Evolutionary conservation across 2,329 filamentous ascomycete genomes (phyloP).

Genomic region (Ceratocystis papillata): DNA sequence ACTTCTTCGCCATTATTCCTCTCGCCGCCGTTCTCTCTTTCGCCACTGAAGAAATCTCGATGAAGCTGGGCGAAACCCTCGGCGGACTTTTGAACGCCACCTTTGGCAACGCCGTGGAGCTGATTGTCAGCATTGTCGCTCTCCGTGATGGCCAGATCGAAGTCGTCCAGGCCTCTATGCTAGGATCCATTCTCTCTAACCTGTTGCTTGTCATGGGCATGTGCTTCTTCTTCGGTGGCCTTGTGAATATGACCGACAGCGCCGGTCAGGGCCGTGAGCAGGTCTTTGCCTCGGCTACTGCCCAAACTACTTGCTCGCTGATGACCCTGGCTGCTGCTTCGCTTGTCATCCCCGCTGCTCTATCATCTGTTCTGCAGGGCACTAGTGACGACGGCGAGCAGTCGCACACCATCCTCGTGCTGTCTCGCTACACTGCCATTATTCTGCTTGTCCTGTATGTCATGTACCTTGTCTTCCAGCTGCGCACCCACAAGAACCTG

Average conservation of each 20-base stretch:
- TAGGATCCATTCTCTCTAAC: conserved; percentile 90
- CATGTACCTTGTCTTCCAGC: conserved; percentile 67
- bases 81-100: conserved; percentile 66
- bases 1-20: conserved; percentile 72
- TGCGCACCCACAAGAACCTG: conserved; percentile 60
- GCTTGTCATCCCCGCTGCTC: conserved; percentile 65
- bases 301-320: conserved; percentile 63
- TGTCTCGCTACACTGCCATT: conserved; percentile 66
- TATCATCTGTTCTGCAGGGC: conserved; percentile 53
- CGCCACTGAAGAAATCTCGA: conserved; percentile 65
- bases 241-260: conserved; percentile 48
- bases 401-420: conserved; percentile 50
- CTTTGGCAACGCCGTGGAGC: conserved; percentile 68
- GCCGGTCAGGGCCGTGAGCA: conserved; percentile 55
- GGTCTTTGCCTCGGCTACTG: conserved; percentile 62
- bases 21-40: conserved; percentile 64
- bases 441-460: conserved; percentile 65
- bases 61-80: conserved; percentile 60
- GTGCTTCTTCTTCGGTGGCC: conserved; percentile 66
- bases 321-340: conserved; percentile 69
- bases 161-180: conserved; percentile 96
- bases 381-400: conserved; percentile 36
- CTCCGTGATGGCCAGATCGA: conserved; percentile 76
- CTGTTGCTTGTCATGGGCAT: conserved; percentile 76
- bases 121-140: conserved; percentile 85